Conservation (phyloP, 2,329 filamentous ascomycete species). For the Diaporthe eres region DNA sequence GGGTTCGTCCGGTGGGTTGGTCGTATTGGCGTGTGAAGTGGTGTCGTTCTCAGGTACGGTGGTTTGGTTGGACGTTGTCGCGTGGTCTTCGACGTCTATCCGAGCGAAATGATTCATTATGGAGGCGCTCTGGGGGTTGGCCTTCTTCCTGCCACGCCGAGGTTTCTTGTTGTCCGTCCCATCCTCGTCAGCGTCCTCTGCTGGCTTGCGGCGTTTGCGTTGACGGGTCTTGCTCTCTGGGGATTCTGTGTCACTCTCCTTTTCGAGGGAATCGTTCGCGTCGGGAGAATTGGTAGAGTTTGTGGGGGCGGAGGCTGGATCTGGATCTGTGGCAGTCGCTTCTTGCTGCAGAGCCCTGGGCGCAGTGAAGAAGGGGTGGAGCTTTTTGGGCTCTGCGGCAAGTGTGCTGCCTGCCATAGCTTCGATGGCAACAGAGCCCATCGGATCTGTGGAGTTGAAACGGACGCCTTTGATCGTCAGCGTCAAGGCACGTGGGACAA, state of each 20-base stretch:
- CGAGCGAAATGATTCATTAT: conserved; percentile 48
- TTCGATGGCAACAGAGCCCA: conserved; percentile 59
- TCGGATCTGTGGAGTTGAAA: conserved; percentile 43
- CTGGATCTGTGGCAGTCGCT: background rate
- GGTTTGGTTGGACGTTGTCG: conserved; percentile 34
- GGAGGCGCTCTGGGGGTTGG: conserved; percentile 39
- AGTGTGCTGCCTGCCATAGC: conserved; percentile 61
- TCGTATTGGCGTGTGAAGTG: background rate
- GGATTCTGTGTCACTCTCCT: conserved; percentile 32
- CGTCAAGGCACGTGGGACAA: background rate
- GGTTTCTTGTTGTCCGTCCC: conserved; percentile 42
- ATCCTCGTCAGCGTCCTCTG: conserved; percentile 40
- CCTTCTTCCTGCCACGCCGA: conserved; percentile 48
- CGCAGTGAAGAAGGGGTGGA: conserved; percentile 69
- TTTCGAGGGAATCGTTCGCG: background rate
- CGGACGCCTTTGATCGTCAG: background rate
- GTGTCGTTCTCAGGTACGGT: conserved; percentile 15
- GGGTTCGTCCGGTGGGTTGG: background rate
- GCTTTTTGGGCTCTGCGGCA: conserved; percentile 57
- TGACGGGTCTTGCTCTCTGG: conserved; percentile 36
- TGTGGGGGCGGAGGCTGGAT: background rate
- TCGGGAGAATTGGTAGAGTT: background rate
- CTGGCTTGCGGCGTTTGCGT: conserved; percentile 48
- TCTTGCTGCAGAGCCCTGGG: conserved; percentile 44
- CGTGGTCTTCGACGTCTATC: conserved; percentile 28